A percentile compares a stretch with the other conserved stretches of the same genome.
Evolutionary conservation across 768 basidiomycete genomes (phyloP).

Genomic region (Leccinellum luteum): DNA sequence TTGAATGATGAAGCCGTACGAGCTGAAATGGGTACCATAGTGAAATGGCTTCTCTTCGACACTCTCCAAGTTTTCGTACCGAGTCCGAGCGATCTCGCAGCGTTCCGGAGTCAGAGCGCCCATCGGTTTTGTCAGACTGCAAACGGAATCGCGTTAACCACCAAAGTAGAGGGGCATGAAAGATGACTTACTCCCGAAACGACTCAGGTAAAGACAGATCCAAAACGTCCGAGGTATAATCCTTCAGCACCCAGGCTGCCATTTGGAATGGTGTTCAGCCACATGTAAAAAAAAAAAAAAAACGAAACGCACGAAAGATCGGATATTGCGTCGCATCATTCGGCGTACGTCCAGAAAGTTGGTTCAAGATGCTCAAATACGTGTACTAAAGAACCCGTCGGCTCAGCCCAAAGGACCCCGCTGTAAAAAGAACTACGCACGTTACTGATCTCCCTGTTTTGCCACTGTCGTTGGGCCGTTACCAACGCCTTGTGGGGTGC

Average conservation of each 20-base stretch:
- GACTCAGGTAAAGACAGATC: constrained; percentile 60
- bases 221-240: constrained; percentile 71
- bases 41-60: constrained; percentile 89
- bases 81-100: constrained; percentile 67
- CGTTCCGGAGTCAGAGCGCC: constrained; percentile 79
- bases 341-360: constrained; percentile 88
- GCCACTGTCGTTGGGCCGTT: constrained; percentile 81
- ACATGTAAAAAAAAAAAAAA: not conserved
- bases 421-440: constrained; percentile 41
- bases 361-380: constrained; percentile 86
- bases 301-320: constrained; percentile 68
- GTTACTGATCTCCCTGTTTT: constrained; percentile 87
- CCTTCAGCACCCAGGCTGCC: constrained; percentile 83
- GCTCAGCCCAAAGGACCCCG: not conserved
- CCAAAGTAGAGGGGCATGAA: not conserved
- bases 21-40: constrained; percentile 93
- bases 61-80: constrained; percentile 72
- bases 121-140: constrained; percentile 85
- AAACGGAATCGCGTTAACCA: not conserved
- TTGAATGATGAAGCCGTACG: constrained; percentile 28
- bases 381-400: constrained; percentile 56
- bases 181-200: constrained; percentile 66
- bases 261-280: constrained; percentile 1
- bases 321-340: constrained; percentile 96
- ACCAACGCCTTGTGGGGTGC: constrained; percentile 46